These are phyloP conservation scores for Hericium alpestre DNA, from an alignment of 768 basidiomycete genomes.

Conservation along the genomic window DNA sequence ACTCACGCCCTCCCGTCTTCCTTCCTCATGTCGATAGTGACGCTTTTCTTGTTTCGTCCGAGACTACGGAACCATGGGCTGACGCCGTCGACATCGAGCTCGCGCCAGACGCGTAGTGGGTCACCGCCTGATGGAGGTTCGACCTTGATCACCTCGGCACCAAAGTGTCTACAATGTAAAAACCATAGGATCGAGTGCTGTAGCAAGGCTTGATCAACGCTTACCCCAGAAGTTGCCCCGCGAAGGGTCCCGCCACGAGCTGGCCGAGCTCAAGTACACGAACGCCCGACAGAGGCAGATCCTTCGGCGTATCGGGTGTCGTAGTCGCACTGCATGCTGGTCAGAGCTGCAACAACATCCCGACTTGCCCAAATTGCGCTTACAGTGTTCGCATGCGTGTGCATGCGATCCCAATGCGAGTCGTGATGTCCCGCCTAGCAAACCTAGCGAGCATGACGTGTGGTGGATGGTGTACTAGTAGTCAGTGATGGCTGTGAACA, in stretches of 20 bases:
- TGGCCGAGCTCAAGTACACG: conserved; percentile 63
- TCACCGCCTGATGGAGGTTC: conserved; percentile 57
- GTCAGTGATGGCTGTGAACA: no score
- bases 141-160: conserved; percentile 65
- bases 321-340: not conserved
- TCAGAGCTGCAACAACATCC: no score
- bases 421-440: no score
- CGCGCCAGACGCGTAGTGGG: conserved; percentile 60
- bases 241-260: conserved; percentile 63
- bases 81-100: conserved; percentile 58
- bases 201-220: conserved; percentile 3
- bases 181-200: not conserved
- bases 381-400: no score
- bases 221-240: conserved; percentile 61
- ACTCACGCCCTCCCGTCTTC: conserved; percentile 39
- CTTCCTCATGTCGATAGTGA: conserved; percentile 54
- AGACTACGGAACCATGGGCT: conserved; percentile 71
- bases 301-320: not conserved
- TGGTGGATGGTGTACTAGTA: no score
- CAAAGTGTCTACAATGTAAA: conserved; percentile 41
- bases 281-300: conserved; percentile 49
- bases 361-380: no score
- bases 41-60: conserved; percentile 64
- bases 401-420: no score
- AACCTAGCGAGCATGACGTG: no score